Conservation (phyloP, 352 stramenopile species). For the Halophytophthora polymorphica region DNA sequence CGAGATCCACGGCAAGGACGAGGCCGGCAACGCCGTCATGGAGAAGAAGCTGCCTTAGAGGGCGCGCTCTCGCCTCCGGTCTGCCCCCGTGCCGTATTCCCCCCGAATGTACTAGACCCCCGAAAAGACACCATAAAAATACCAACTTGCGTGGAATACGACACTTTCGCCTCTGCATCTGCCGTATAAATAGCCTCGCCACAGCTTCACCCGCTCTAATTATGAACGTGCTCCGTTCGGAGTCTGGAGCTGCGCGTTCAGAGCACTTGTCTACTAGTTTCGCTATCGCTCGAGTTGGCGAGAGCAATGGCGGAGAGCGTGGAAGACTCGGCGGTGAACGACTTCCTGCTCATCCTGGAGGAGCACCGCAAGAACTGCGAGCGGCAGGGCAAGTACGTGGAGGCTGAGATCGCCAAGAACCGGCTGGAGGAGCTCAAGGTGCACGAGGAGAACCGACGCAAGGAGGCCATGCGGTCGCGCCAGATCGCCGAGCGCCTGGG, state of each 20-base stretch:
- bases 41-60: constrained; percentile 83
- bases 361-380: constrained; percentile 97
- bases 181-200: neutral
- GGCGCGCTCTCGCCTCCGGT: neutral
- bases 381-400: constrained; percentile 95
- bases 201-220: constrained; percentile 6
- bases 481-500: constrained; percentile 94
- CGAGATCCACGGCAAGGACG: constrained; percentile 82
- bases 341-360: constrained; percentile 90
- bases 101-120: neutral
- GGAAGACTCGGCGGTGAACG: constrained; percentile 78
- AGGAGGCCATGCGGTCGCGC: constrained; percentile 93
- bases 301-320: constrained; percentile 51
- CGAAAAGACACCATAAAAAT: constrained; percentile 7
- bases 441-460: constrained; percentile 93
- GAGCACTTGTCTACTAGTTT: too few species aligned
- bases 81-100: neutral
- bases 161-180: neutral
- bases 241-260: neutral
- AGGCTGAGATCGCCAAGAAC: constrained; percentile 96
- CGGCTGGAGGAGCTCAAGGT: constrained; percentile 95
- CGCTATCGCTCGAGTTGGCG: too few species aligned
- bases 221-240: neutral
- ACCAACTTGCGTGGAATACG: too few species aligned
- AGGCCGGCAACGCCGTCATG: constrained; percentile 60